Conservation (phyloP, 257 asterid genomes). For the Verbascum thapsus region DNA sequence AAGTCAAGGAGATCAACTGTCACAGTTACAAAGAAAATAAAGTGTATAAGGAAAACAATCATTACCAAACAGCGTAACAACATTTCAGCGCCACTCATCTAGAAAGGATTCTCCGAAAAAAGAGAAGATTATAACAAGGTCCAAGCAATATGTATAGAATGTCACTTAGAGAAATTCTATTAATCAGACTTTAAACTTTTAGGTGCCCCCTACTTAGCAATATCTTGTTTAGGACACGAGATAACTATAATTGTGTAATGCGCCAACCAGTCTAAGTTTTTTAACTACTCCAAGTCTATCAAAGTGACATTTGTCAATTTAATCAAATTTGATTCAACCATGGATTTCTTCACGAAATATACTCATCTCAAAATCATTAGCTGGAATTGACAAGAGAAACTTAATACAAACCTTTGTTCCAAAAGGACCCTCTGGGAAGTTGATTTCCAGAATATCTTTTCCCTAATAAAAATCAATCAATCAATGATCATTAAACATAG, state of each 20-base stretch:
- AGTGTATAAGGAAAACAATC: conserved; percentile 2
- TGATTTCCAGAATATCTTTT: conserved; percentile 55
- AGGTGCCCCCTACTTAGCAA: not conserved
- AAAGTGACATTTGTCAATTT: not conserved
- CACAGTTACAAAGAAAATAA: not conserved
- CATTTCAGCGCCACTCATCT: not conserved
- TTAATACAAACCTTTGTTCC: conserved; percentile 87
- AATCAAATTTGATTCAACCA: not conserved
- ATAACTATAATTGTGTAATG: not conserved
- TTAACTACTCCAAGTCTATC: not conserved
- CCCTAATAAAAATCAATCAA: conserved; percentile 48
- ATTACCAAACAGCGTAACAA: not conserved
- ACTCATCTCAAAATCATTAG: conserved; percentile 8
- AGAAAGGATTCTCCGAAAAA: conserved; percentile 9
- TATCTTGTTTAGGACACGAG: conserved; percentile 1
- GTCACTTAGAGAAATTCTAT: not conserved
- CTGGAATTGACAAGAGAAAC: no score
- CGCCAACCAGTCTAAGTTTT: not conserved
- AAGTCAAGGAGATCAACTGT: no score
- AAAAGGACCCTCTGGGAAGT: conserved; percentile 83
- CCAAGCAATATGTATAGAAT: no score
- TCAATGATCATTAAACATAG: not conserved
- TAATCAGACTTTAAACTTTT: not conserved
- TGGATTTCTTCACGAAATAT: not conserved
- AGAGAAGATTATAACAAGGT: conserved; percentile 1